Evolutionary conservation across 1,284 basidiomycete species (phyloP), one percentile per base, ranked within the genome.

Genomic region (Takashimella tepidaria): DNA sequence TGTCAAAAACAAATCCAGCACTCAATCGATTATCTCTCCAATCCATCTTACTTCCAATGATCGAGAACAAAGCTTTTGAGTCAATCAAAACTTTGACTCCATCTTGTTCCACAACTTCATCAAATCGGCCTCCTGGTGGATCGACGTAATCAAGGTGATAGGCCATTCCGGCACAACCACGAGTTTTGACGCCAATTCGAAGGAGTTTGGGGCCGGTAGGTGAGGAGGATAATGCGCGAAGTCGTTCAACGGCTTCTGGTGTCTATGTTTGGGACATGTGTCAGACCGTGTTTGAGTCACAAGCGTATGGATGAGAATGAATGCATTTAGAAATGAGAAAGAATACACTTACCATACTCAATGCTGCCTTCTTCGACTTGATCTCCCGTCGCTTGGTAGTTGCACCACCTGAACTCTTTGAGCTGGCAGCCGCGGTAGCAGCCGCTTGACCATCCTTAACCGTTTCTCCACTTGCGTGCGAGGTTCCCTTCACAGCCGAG

Each of bases 1-100:
- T 74, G 46, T 74, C 72, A 63, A 74, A 74, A 12, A 74, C 68
- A 49, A 74, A 74, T 0, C 72, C 72, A 5, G 70, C 69, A 48
- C 89, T 92, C 45, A 97, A 77, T 31, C 84, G 77, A 74, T 92
- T 90, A 78, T 98, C 96, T 59, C 87, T 82, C 96, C 96, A 98
- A 72, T 96, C 92, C 96, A 99, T 99, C 79, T 88, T 88, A 71
- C 90, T 93, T 42, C 96, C 96, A 62, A 99, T 98, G 68, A 99
- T 96, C 58, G 88, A 92, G 76, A 99, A 98, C 60, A 99, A 78
- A 22, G 96, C 96, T 76, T 96, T 97, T 73, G 87, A 89, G 78
- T 99, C 96, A 72, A 98, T 92, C 57, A 98, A 79, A 41, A 99
- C 95, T 66, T 82, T 84, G 25, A 97, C 92, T 5, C 88, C 91